Conservation (phyloP, 2,329 filamentous ascomycete species). For the Xylariaceae sp. region DNA sequence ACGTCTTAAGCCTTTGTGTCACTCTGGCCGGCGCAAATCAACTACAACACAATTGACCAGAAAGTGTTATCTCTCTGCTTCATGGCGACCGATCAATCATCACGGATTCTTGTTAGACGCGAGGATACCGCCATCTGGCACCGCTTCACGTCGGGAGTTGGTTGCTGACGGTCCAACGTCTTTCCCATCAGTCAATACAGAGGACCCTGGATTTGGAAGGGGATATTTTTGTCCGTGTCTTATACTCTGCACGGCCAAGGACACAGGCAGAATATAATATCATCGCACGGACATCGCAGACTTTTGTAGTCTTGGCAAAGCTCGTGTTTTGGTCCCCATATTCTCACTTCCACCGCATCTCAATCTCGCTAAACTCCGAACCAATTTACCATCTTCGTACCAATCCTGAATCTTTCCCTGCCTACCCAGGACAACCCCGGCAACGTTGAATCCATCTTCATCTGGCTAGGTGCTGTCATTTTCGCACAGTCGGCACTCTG, state of each 20-base stretch:
- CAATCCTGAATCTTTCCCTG: conserved; percentile 20
- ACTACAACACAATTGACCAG: neutral
- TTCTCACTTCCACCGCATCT: conserved; percentile 15
- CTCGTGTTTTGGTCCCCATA: conserved; percentile 15
- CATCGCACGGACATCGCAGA: conserved; percentile 27
- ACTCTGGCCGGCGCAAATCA: neutral
- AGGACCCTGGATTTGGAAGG: conserved; percentile 6
- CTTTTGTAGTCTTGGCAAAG: conserved; percentile 20
- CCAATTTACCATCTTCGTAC: conserved; percentile 25
- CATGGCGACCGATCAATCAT: neutral
- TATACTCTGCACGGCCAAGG: conserved; percentile 25
- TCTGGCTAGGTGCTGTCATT: neutral
- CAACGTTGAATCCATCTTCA: conserved; percentile 7
- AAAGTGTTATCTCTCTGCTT: neutral
- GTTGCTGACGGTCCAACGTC: neutral
- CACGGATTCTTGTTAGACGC: conserved; percentile 4
- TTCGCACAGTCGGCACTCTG: conserved; percentile 11
- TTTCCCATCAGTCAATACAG: neutral
- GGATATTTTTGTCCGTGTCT: too few species aligned
- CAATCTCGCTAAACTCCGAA: conserved; percentile 35
- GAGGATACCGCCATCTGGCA: neutral
- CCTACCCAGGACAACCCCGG: conserved; percentile 19
- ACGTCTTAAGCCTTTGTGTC: neutral
- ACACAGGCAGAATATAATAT: too few species aligned
- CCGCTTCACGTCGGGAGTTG: neutral